Evolutionary conservation across 129 eudicot genomes (phyloP), one percentile per base, ranked within the genome.

Genomic region (Flaveria sonorensis): DNA sequence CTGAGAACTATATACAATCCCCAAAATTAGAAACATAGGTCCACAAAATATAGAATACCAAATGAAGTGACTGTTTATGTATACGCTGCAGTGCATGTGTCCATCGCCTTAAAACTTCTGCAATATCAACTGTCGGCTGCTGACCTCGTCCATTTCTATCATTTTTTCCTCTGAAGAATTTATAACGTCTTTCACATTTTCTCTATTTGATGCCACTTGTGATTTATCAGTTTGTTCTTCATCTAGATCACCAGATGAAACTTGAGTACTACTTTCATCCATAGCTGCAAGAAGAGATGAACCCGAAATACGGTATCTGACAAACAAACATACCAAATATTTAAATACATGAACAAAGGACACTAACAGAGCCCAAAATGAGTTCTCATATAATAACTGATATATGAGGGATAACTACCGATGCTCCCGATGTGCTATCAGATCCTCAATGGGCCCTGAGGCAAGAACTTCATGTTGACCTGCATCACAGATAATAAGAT

Each of bases 401-500:
- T 57, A 26, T 64, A 28, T 26, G 15, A 65, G 42, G 65, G 57
- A 53, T 57, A 66, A 40, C 23, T 88, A 95, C 99, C 99, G 83
- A 85, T 95, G 99, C 81, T 95, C 99, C 48, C 99, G 89, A 84
- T 95, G 99, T 80, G 97, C 93, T 71, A 95, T 95, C 72, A 95
- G 91, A 74, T 95, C 99, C 85, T 95, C 99, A 73, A 95, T 95
- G 43, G 99, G 99, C 59, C 99, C 99, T 6, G 99, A 95, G 52
- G 99, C 99, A 75, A 95, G 99, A 85, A 95, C 91, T 83, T 95
- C 99, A 51, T 91, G 99, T 80, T 95, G 96, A 89, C 90, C 99
- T 95, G 81, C 70, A 75, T 56, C 69, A 48, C 45, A 45, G 8
- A 63, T 61, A n/a, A 18, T 21, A 12, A 39, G 59, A 10, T 68